Conservation (phyloP, 2,329 filamentous ascomycete species). For the Aurifilum marmelostoma region DNA sequence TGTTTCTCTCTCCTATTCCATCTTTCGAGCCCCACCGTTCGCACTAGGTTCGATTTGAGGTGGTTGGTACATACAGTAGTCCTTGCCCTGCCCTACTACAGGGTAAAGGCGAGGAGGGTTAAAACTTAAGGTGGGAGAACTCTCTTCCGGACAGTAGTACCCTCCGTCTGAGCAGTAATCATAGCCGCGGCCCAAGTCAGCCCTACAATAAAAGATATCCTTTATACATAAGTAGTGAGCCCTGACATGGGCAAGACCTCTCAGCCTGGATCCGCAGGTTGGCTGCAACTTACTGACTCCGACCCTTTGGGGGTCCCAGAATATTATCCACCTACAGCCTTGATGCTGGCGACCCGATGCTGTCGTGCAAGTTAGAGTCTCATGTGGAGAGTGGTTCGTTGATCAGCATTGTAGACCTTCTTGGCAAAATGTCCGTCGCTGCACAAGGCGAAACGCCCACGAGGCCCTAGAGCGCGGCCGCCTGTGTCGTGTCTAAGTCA, state of each 20-base stretch:
- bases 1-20: background rate
- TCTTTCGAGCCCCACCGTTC: slow-evolving; percentile 2
- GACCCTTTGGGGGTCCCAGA: no score
- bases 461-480: slow-evolving; percentile 1
- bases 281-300: no score
- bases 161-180: background rate
- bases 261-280: no score
- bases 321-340: background rate
- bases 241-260: background rate
- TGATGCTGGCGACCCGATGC: background rate
- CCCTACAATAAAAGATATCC: background rate
- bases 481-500: background rate
- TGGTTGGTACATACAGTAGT: background rate
- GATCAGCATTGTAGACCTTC: background rate
- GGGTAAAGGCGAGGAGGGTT: background rate
- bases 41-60: background rate
- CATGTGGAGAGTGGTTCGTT: background rate
- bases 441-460: slow-evolving; percentile 4
- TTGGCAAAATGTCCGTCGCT: background rate
- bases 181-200: background rate
- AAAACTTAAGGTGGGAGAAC: background rate
- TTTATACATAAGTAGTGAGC: background rate
- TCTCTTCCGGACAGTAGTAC: background rate
- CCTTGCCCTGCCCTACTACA: background rate
- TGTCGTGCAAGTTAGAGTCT: background rate